Percentiles rank a stretch among this genome's conserved stretches.
These are phyloP conservation scores for Silene vulgaris DNA, from an alignment of 179 eudicot species.

Conservation along the genomic window DNA sequence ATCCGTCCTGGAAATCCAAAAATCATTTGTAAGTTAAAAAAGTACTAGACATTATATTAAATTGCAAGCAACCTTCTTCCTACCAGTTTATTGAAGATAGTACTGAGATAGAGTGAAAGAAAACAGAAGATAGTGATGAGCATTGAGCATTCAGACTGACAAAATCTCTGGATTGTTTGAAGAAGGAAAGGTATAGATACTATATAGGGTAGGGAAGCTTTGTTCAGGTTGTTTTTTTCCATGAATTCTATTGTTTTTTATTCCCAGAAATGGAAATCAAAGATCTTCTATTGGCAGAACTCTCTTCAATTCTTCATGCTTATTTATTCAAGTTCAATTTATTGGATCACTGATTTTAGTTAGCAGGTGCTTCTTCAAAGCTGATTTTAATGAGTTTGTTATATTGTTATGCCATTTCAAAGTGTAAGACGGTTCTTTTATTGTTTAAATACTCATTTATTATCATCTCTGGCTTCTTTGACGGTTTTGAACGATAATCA, in stretches of 20 bases:
- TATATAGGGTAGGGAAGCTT: slow-evolving; percentile 18
- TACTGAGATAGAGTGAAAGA: background rate
- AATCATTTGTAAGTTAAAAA: slow-evolving; percentile 2
- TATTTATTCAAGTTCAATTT: slow-evolving; percentile 33
- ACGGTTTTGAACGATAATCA: no score
- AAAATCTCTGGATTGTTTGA: slow-evolving; percentile 25
- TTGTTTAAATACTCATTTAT: no score
- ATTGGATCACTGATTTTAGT: slow-evolving; percentile 11
- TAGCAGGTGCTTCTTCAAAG: slow-evolving; percentile 12
- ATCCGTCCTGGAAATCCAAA: background rate
- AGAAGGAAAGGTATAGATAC: slow-evolving; percentile 15
- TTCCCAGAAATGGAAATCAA: slow-evolving; percentile 25
- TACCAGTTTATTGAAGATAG: background rate
- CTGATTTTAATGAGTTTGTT: slow-evolving; percentile 11
- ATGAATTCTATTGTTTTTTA: slow-evolving; percentile 24
- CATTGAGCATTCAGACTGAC: slow-evolving; percentile 6
- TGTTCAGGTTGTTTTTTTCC: slow-evolving; percentile 8
- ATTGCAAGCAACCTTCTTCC: background rate
- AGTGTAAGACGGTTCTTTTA: no score
- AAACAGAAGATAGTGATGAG: slow-evolving; percentile 17
- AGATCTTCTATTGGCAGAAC: slow-evolving; percentile 28
- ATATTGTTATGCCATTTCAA: background rate
- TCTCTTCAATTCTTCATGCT: background rate
- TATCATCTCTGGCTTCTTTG: no score
- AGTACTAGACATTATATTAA: background rate